Percentiles rank a stretch among this genome's conserved stretches.
phyloP scores from a whole-genome alignment of 1,284 basidiomycete species.

The Ustilago vetiveriae region DNA sequence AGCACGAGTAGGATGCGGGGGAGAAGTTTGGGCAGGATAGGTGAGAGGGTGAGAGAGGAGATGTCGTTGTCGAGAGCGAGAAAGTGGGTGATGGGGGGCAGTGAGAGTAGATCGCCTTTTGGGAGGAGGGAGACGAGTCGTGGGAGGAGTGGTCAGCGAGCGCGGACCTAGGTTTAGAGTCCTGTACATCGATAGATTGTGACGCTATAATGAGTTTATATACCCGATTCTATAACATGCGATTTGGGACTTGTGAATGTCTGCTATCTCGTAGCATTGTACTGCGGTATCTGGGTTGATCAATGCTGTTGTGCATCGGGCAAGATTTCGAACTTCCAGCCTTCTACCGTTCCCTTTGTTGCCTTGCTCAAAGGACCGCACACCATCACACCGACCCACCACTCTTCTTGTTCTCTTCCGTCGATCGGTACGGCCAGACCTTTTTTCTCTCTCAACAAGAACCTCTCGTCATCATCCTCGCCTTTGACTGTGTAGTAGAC shows the following conservation, averaged over 20 bases:
- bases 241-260: too few species aligned
- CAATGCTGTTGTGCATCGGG: background rate
- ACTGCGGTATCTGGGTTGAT: too few species aligned
- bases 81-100: conserved; percentile 6
- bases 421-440: conserved; percentile 13
- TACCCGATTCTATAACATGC: too few species aligned
- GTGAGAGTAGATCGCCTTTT: too few species aligned
- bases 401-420: conserved; percentile 6
- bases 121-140: conserved; percentile 14
- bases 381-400: conserved; percentile 46
- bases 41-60: conserved; percentile 1
- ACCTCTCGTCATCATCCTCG: background rate
- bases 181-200: too few species aligned
- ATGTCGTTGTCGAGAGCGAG: conserved; percentile 14
- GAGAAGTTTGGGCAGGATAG: background rate
- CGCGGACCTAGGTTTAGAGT: too few species aligned
- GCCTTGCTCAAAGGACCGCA: conserved; percentile 22
- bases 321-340: conserved; percentile 11
- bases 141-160: conserved; percentile 1
- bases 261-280: too few species aligned
- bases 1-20: conserved; percentile 12
- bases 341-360: conserved; percentile 11
- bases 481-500: conserved; percentile 29
- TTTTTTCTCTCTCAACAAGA: conserved; percentile 34
- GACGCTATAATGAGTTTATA: too few species aligned